These are phyloP conservation scores for Tremella yokohamensis DNA, from an alignment of 768 basidiomycete species.

Conservation along the genomic window DNA sequence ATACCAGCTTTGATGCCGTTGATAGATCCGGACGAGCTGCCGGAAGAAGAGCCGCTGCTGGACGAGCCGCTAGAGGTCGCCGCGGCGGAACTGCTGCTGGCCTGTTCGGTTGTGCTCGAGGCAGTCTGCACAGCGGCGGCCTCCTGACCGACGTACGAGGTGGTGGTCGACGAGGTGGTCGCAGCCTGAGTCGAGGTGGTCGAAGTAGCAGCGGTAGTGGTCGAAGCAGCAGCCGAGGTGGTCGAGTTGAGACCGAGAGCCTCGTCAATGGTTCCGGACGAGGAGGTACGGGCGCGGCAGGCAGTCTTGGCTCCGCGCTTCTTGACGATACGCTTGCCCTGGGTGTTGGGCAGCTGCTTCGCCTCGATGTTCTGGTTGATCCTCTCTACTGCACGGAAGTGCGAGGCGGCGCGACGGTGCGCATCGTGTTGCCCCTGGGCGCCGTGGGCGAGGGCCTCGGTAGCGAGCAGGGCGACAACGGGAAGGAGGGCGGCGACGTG, in stretches of 20 bases:
- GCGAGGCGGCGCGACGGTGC: conserved; percentile 6
- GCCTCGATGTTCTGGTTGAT: not conserved
- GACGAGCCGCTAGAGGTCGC: conserved; percentile 18
- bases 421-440: conserved; percentile 15
- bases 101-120: not conserved
- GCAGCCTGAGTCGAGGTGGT: conserved; percentile 13
- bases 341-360: not conserved
- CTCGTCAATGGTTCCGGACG: not conserved
- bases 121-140: not conserved
- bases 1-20: conserved; percentile 50
- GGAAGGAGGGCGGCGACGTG: conserved; percentile 29
- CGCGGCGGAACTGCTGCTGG: conserved; percentile 5
- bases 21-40: conserved; percentile 17
- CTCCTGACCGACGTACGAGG: not conserved
- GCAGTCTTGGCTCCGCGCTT: conserved; percentile 13
- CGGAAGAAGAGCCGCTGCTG: conserved; percentile 10
- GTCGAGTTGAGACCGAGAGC: conserved; percentile 2
- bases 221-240: conserved; percentile 13
- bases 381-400: not conserved
- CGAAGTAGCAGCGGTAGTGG: conserved; percentile 8
- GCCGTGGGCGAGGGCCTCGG: conserved; percentile 10
- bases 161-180: not conserved
- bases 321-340: conserved; percentile 13
- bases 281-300: conserved; percentile 4
- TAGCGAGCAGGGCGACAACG: conserved; percentile 21